These are phyloP conservation scores for Aschersonia sp. DNA, from an alignment of 2,329 filamentous ascomycete species.

Conservation along the genomic window DNA sequence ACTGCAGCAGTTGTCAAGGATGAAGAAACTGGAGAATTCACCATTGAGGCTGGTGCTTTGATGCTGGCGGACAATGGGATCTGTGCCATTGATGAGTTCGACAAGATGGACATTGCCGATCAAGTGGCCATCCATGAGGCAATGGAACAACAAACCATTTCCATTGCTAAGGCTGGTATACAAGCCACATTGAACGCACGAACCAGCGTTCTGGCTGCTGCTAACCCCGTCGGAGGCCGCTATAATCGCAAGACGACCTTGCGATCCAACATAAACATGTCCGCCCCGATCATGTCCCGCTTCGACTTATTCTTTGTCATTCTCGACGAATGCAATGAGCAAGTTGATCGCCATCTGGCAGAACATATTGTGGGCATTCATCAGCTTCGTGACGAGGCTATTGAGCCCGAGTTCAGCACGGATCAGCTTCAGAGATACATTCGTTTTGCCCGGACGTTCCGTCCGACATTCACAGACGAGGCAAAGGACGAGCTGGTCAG, in stretches of 20 bases:
- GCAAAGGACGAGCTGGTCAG: constrained; percentile 75
- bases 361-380: constrained; percentile 92
- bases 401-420: constrained; percentile 87
- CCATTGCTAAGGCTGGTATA: constrained; percentile 95
- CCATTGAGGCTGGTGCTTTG: constrained; percentile 92
- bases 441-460: constrained; percentile 87
- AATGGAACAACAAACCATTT: constrained; percentile 99
- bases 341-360: constrained; percentile 78
- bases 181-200: constrained; percentile 94
- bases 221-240: constrained; percentile 90
- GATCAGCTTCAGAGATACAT: constrained; percentile 96
- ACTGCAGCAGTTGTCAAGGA: constrained; percentile 96
- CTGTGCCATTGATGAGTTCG: constrained; percentile 97
- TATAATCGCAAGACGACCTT: constrained; percentile 95
- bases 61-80: constrained; percentile 97
- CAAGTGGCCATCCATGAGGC: constrained; percentile 99
- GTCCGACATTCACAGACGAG: constrained; percentile 79
- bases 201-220: constrained; percentile 88
- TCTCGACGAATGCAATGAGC: constrained; percentile 90
- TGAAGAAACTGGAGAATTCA: constrained; percentile 96
- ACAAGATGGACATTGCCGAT: constrained; percentile 97
- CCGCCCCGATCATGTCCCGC: constrained; percentile 96
- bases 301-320: constrained; percentile 99
- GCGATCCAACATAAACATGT: constrained; percentile 95
- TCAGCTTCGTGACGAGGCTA: constrained; percentile 79